Base-by-base conservation (phyloP, 2,329 filamentous ascomycete genomes). In the Uncinocarpus reesii region DNA sequence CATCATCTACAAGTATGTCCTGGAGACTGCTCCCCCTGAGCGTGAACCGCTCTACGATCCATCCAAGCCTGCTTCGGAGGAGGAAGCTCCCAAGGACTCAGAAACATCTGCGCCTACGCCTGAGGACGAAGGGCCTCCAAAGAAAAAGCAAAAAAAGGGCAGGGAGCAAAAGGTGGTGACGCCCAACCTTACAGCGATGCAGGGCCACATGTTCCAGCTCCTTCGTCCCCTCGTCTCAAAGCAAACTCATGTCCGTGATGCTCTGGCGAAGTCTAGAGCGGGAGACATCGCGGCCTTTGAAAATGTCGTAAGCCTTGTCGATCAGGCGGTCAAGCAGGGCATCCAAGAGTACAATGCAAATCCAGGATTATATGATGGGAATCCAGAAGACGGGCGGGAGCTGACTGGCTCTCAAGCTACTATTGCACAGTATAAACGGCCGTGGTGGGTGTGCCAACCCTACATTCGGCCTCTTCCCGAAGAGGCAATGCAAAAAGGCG, bases 161-260 rank as follows among this genome's bases (percentile, higher is more conserved):
- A 55, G 50, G 23, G 43, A 40, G 52, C 72, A 71, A 54, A 54
- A 58, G 52, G 58, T 78, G 70, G 64, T 61, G 2, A 74, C 76
- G 20, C 73, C 76, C 2, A 96, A 92, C 63, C 72, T 95, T 41
- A 74, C 77, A 8, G 81, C 81, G 28, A 86, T 95, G 75, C 89
- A 96, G 65, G 80, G 87, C 0, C 92, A 98, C 65, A 77, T 95
- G 36, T 98, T 98, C 72, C 85, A 94, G 63, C 77, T 98, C 21
- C 76, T 96, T 18, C 79, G 90, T 13, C 81, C 90, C 26, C 77
- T 96, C 20, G 81, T 98, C 28, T 74, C 81, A 1, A 77, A 75
- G 53, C 85, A 95, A 65, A 89, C 86, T 20, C 77, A 92, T 56
- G 80, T 96, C 26, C 79, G 92, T 26, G 87, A 96, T 62, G 78